Evolutionary conservation across 163 green algal genomes (phyloP), one percentile per base, ranked within the genome.

Genomic region (Scenedesmus sp.): DNA sequence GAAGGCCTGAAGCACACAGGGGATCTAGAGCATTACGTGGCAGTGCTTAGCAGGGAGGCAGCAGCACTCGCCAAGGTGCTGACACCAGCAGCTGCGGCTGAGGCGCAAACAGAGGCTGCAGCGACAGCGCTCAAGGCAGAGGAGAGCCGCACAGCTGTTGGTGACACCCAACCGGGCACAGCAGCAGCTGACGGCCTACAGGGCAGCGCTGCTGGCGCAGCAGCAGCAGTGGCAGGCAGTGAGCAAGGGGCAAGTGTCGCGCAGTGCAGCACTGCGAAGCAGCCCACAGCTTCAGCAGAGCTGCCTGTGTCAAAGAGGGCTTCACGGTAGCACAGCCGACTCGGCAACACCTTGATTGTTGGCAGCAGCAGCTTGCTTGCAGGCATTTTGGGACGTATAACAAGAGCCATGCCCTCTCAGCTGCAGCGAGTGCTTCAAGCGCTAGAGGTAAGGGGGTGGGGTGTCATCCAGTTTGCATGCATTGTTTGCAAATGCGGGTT

Each of bases 1-100:
- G 88, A 78, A 46, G 79, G n/a, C 18, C 44, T 92, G 40, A 92
- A 92, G 83, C 46, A 87, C 61, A 83, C 81, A 9, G 89, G 89
- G 2, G 89, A 92, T 76, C 53, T 92, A 12, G 89, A 89, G 73
- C 83, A 92, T 42, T 92, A 92, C 70, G 65, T 85, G 24, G 40
- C 87, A 49, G 87, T 91, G 78, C 87, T 91, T 4, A 80, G 46
- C 15, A 33, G 56, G 13, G 78, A 91, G 40, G 87, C 87, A 82
- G 78, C 76, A 22, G 87, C 87, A 53, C 56, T 91, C 37, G 78
- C 56, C 4, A 40, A 35, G 42, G 78, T 91, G 20, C 53, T 87
- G 26, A 20, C 51, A n/a, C 76, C 46, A 46, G 86, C 86, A 72
- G 81, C 53, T 44, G 59, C 37, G 37, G 59, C 70, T 49, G 78